Conservation (phyloP, 2,329 filamentous ascomycete species). For the Paraphaeosphaeria sporulosa region DNA sequence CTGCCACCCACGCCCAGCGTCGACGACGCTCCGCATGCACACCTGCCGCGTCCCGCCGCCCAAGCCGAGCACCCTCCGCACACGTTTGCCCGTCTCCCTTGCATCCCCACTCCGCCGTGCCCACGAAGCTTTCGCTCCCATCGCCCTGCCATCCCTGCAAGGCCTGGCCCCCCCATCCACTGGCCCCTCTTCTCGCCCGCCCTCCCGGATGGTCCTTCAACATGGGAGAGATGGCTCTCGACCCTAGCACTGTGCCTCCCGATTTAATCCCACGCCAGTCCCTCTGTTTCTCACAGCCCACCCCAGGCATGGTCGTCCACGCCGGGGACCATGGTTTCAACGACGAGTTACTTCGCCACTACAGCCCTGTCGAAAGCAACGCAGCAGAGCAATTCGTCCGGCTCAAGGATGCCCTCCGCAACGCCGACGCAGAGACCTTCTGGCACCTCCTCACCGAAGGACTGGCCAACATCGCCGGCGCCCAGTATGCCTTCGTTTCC, state of each 20-base stretch:
- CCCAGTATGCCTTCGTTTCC: conserved; percentile 74
- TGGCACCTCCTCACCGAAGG: conserved; percentile 71
- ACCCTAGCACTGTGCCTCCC: conserved; percentile 40
- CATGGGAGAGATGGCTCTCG: conserved; percentile 39
- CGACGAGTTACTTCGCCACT: conserved; percentile 44
- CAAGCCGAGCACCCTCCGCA: conserved; percentile 19
- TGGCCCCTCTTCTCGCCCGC: conserved; percentile 3
- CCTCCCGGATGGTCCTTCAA: conserved; percentile 35
- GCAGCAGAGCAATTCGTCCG: conserved; percentile 66
- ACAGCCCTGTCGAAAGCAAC: conserved; percentile 61
- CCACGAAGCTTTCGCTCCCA: neutral
- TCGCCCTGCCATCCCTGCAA: conserved; percentile 3
- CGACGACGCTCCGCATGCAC: conserved; percentile 21
- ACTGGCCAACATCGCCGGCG: conserved; percentile 67
- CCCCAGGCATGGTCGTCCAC: conserved; percentile 54
- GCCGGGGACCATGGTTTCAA: conserved; percentile 54
- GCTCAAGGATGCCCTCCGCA: conserved; percentile 65
- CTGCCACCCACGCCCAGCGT: conserved; percentile 11
- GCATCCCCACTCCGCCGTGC: neutral
- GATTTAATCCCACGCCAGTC: conserved; percentile 53
- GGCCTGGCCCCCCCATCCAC: neutral
- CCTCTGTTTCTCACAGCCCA: conserved; percentile 51
- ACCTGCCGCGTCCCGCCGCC: conserved; percentile 20
- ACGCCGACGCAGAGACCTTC: conserved; percentile 65
- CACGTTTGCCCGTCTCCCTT: neutral